Conservation (phyloP, 1,284 basidiomycete genomes). For the Cryptococcus sp. region DNA sequence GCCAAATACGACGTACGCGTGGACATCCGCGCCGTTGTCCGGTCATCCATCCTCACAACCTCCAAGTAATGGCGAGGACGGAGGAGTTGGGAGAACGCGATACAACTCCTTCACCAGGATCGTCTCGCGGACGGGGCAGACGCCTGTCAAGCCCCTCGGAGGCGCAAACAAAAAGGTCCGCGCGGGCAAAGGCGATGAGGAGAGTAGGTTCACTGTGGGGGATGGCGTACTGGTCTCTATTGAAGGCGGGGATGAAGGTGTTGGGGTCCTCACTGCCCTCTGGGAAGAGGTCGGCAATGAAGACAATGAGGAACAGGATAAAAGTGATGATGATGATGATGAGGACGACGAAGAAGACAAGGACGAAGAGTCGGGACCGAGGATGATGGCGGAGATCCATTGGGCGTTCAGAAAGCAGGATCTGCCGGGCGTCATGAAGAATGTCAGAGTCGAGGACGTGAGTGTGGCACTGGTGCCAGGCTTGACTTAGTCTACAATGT, state of each 20-base stretch:
- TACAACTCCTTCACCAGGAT: constrained; percentile 37
- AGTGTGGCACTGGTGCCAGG: constrained; percentile 16
- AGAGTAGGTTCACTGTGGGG: constrained; percentile 43
- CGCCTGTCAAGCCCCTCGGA: constrained; percentile 8
- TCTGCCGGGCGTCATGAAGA: constrained; percentile 50
- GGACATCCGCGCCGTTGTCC: constrained; percentile 24
- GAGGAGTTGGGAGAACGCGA: constrained; percentile 5
- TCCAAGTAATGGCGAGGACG: background rate
- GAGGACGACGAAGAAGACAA: constrained; percentile 13
- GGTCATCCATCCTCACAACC: background rate
- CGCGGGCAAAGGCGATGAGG: constrained; percentile 30
- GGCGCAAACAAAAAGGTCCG: constrained; percentile 18
- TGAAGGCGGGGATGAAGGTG: constrained; percentile 46
- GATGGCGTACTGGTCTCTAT: constrained; percentile 48
- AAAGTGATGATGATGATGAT: constrained; percentile 5
- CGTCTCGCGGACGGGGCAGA: constrained; percentile 4
- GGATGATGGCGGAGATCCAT: constrained; percentile 50
- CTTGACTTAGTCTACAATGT: background rate
- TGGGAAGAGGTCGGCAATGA: constrained; percentile 33
- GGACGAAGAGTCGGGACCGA: constrained; percentile 23
- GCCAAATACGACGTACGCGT: constrained; percentile 25
- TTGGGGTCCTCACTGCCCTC: constrained; percentile 44
- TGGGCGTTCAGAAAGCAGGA: constrained; percentile 51
- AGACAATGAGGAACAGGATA: constrained; percentile 12
- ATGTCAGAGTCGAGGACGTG: constrained; percentile 47